Evolutionary conservation across 1,284 basidiomycete species (phyloP).

Genomic region (Porodaedalea pini): DNA sequence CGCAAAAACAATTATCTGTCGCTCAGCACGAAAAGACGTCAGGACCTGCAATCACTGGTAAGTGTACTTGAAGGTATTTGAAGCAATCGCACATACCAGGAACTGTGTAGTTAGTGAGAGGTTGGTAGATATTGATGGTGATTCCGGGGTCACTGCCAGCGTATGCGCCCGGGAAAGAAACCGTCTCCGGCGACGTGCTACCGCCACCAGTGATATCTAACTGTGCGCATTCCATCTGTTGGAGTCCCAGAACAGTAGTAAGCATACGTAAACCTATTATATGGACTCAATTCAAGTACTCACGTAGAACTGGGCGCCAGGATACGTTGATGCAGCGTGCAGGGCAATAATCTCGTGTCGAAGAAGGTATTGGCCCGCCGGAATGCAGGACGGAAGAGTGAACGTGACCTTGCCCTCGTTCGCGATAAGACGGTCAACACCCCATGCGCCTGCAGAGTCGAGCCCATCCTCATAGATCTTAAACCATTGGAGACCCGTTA

Average conservation of each 20-base stretch:
- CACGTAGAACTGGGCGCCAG: conserved; percentile 25
- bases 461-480: conserved; percentile 41
- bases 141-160: conserved; percentile 32
- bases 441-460: conserved; percentile 31
- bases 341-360: conserved; percentile 31
- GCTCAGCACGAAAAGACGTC: background rate
- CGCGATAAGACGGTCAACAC: conserved; percentile 39
- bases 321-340: conserved; percentile 16
- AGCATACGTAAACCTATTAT: background rate
- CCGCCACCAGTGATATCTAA: conserved; percentile 50
- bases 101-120: conserved; percentile 8
- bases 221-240: conserved; percentile 49
- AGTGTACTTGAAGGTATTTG: background rate
- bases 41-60: background rate
- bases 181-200: conserved; percentile 41
- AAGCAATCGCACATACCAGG: background rate
- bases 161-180: conserved; percentile 50
- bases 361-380: conserved; percentile 36
- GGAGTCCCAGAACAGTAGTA: background rate
- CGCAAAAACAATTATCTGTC: background rate
- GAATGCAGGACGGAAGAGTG: conserved; percentile 37
- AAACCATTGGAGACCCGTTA: conserved; percentile 55
- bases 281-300: conserved; percentile 15
- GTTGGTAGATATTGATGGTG: conserved; percentile 43
- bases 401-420: conserved; percentile 42